Evolutionary conservation across 768 basidiomycete species (phyloP).

Genomic region (Boletellus ananas): DNA sequence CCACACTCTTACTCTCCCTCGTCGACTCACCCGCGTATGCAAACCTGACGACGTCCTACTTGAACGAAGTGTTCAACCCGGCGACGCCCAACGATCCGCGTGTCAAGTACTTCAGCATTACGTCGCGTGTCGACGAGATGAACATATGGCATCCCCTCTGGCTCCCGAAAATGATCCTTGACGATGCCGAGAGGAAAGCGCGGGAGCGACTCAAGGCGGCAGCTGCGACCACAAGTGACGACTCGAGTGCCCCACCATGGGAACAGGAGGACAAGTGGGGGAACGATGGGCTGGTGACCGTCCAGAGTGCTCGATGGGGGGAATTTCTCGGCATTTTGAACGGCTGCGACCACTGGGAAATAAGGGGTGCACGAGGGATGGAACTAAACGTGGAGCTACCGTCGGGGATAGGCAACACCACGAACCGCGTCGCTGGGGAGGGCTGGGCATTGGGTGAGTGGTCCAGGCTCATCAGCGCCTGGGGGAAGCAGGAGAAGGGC

Average conservation of each 20-base stretch:
- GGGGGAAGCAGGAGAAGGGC: slow-evolving; percentile 53
- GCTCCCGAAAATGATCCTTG: slow-evolving; percentile 92
- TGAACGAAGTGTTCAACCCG: slow-evolving; percentile 80
- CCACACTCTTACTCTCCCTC: slow-evolving; percentile 79
- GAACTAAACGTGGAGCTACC: slow-evolving; percentile 62
- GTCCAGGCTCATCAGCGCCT: slow-evolving; percentile 56
- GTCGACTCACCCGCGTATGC: slow-evolving; percentile 97
- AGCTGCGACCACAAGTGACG: slow-evolving; percentile 1
- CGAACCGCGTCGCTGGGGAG: slow-evolving; percentile 36
- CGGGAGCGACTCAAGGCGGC: slow-evolving; percentile 41
- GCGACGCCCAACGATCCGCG: slow-evolving; percentile 69
- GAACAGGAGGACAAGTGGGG: slow-evolving; percentile 61
- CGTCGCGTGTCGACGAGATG: slow-evolving; percentile 64
- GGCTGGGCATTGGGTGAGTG: slow-evolving; percentile 52
- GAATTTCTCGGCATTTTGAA: slow-evolving; percentile 90
- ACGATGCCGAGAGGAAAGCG: slow-evolving; percentile 70
- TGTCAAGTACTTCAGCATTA: slow-evolving; percentile 91
- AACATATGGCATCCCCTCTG: slow-evolving; percentile 93
- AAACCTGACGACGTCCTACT: slow-evolving; percentile 82
- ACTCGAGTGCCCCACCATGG: slow-evolving; percentile 39
- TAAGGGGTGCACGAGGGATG: slow-evolving; percentile 82
- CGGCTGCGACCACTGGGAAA: slow-evolving; percentile 94
- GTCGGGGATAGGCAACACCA: slow-evolving; percentile 42
- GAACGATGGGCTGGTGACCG: slow-evolving; percentile 88
- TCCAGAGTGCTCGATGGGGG: slow-evolving; percentile 95